Conservation (phyloP, 2,329 filamentous ascomycete species). For the Sordariomycetes sp. region DNA sequence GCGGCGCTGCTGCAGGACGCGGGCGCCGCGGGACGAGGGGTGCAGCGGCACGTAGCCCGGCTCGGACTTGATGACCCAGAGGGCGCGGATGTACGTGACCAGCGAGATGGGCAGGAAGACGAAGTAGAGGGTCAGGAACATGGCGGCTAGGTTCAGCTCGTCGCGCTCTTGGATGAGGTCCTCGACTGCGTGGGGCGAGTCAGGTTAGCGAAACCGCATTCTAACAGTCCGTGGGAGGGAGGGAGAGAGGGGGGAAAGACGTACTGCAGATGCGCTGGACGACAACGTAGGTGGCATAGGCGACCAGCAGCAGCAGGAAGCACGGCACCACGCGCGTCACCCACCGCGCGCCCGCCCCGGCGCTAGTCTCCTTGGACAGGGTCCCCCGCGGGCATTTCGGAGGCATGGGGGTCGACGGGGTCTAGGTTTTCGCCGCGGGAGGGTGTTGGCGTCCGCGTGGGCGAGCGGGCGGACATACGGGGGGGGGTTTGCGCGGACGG, state of each 20-base stretch:
- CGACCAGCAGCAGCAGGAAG: conserved; percentile 54
- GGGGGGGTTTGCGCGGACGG: background rate
- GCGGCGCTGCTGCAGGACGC: background rate
- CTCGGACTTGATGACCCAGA: conserved; percentile 56
- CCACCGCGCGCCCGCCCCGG: conserved; percentile 23
- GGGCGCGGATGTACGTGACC: conserved; percentile 58
- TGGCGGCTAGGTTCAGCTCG: conserved; percentile 49
- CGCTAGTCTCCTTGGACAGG: background rate
- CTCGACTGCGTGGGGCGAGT: conserved; percentile 40
- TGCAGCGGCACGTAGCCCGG: conserved; percentile 65
- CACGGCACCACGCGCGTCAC: conserved; percentile 58
- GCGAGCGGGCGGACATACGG: background rate
- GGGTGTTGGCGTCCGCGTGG: background rate
- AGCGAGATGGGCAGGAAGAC: conserved; percentile 58
- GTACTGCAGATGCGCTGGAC: conserved; percentile 58
- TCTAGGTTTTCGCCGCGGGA: background rate
- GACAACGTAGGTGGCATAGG: conserved; percentile 62
- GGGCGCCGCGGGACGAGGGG: conserved; percentile 5
- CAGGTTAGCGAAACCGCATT: background rate
- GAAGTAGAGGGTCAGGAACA: conserved; percentile 63
- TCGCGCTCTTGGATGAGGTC: conserved; percentile 49
- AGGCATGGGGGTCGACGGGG: background rate
- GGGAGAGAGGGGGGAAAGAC: conserved; percentile 19
- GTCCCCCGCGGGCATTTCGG: background rate
- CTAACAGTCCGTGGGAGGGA: background rate